Conservation (phyloP, 2,329 filamentous ascomycete species). For the Claviceps africana region DNA sequence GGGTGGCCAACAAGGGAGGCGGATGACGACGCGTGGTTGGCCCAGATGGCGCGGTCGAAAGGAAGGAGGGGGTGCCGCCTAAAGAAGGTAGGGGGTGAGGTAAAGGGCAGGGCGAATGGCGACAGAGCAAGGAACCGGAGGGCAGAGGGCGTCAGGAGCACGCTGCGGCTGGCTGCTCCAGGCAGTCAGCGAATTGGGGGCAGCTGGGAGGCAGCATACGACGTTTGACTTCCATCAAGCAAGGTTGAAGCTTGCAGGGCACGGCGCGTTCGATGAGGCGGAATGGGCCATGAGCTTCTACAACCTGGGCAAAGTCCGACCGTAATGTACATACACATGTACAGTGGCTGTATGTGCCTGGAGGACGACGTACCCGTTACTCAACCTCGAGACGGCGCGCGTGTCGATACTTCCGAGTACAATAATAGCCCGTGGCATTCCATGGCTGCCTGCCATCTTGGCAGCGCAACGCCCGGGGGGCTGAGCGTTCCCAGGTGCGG, state of each 20-base stretch:
- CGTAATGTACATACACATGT: neutral
- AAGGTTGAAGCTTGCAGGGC: neutral
- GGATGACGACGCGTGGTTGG: conserved; percentile 23
- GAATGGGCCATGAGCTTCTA: no score
- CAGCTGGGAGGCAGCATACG: neutral
- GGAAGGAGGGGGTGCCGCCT: neutral
- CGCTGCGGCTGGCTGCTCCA: neutral
- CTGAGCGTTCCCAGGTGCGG: neutral
- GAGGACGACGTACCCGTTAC: no score
- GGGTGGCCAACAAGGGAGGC: conserved; percentile 9
- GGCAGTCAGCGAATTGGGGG: neutral
- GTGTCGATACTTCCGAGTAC: no score
- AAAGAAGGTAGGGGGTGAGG: neutral
- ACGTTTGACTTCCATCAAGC: neutral
- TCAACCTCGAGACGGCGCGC: no score
- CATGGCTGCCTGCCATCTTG: neutral
- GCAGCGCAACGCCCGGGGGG: neutral
- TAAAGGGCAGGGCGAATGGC: neutral
- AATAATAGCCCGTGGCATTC: neutral
- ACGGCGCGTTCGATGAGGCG: neutral
- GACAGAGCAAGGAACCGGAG: neutral
- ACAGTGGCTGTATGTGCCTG: neutral
- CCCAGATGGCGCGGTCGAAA: conserved; percentile 15
- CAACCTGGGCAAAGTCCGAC: neutral
- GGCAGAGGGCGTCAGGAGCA: neutral